These are phyloP conservation scores for Kodamaea kaohsiungensis DNA, from an alignment of 805 yeast species.

Conservation along the genomic window DNA sequence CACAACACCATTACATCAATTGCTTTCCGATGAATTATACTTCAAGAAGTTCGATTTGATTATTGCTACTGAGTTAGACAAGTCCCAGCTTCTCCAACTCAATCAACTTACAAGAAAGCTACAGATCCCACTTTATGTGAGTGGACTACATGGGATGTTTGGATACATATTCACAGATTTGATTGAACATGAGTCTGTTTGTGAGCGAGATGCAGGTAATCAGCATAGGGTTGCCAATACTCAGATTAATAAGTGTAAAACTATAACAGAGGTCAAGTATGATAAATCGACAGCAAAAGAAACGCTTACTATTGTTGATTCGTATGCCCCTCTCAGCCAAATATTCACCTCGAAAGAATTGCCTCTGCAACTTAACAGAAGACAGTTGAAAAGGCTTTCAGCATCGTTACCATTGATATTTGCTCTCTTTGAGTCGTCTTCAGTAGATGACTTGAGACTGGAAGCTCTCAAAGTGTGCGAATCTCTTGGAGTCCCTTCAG, in stretches of 20 bases:
- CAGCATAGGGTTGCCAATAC: slow-evolving; percentile 45
- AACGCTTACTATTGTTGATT: slow-evolving; percentile 37
- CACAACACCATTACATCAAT: slow-evolving; percentile 23
- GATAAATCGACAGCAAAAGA: slow-evolving; percentile 46
- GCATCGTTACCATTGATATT: slow-evolving; percentile 61
- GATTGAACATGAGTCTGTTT: slow-evolving; percentile 57
- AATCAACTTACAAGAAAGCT: slow-evolving; percentile 57
- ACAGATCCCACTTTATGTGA: slow-evolving; percentile 64
- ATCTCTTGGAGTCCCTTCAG: slow-evolving; percentile 39
- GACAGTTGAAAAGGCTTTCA: slow-evolving; percentile 51
- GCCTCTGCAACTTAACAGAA: slow-evolving; percentile 42
- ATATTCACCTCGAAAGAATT: slow-evolving; percentile 37
- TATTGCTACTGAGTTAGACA: slow-evolving; percentile 67
- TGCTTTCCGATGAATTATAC: slow-evolving; percentile 30
- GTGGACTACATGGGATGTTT: slow-evolving; percentile 75
- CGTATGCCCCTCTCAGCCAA: slow-evolving; percentile 35
- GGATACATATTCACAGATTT: slow-evolving; percentile 84
- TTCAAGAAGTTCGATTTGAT: slow-evolving; percentile 64
- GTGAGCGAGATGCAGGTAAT: slow-evolving; percentile 52
- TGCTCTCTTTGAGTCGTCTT: slow-evolving; percentile 52
- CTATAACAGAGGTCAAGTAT: slow-evolving; percentile 29
- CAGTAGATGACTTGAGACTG: slow-evolving; percentile 24
- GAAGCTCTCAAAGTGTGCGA: slow-evolving; percentile 35
- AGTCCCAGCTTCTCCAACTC: slow-evolving; percentile 43
- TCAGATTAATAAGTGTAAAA: slow-evolving; percentile 47